Evolutionary conservation across 768 basidiomycete species (phyloP).

Genomic region (Pholiota molesta): DNA sequence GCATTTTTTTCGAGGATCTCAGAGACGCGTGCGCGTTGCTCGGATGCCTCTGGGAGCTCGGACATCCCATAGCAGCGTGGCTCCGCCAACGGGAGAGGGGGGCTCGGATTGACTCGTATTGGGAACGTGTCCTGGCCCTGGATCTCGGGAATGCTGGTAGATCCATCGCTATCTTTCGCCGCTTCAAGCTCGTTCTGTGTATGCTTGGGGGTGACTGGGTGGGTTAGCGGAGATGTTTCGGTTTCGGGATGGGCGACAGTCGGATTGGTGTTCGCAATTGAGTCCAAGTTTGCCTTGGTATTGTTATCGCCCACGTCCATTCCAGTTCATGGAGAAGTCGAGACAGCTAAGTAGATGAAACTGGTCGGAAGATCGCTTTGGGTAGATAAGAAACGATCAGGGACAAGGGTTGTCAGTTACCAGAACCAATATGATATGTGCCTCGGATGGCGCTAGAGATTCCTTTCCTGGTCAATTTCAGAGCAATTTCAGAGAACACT

Average conservation of each 20-base stretch:
- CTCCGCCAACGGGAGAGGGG: slow-evolving; percentile 10
- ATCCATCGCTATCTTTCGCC: background rate
- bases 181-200: background rate
- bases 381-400: too few relatives aligned
- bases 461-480: too few relatives aligned
- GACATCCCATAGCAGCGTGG: slow-evolving; percentile 48
- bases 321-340: too few relatives aligned
- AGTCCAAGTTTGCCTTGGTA: background rate
- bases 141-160: background rate
- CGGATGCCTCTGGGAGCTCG: slow-evolving; percentile 42
- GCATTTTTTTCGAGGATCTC: slow-evolving; percentile 17
- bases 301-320: too few relatives aligned
- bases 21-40: slow-evolving; percentile 39
- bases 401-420: too few relatives aligned
- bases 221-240: background rate
- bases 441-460: too few relatives aligned
- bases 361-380: too few relatives aligned
- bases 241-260: background rate
- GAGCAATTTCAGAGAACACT: background rate
- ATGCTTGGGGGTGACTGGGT: background rate
- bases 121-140: background rate
- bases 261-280: background rate
- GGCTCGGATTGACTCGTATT: background rate
- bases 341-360: too few relatives aligned
- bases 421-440: too few relatives aligned